These are phyloP conservation scores for Ceratonia siliqua DNA, from an alignment of 306 rosid species.

Conservation along the genomic window DNA sequence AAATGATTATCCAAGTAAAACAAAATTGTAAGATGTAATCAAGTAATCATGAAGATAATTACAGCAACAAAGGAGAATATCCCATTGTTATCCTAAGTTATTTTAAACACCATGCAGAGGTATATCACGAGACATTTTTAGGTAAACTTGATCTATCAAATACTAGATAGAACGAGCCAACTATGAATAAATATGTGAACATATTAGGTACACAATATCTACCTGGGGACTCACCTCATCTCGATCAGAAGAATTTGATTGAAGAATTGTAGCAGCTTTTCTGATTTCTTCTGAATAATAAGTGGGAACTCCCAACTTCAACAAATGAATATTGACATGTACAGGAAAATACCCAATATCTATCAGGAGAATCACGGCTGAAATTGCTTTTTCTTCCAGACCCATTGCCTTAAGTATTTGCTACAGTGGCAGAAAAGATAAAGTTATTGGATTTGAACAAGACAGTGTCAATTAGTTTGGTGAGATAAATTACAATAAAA, in stretches of 20 bases:
- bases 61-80: slow-evolving; percentile 3
- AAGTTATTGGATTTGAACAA: slow-evolving; percentile 12
- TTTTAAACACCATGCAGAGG: too few relatives aligned
- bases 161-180: too few relatives aligned
- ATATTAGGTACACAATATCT: too few relatives aligned
- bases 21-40: slow-evolving; percentile 7
- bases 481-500: neutral
- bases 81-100: too few relatives aligned
- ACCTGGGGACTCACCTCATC: slow-evolving; percentile 69
- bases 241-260: slow-evolving; percentile 58
- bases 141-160: too few relatives aligned
- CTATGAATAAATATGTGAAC: too few relatives aligned
- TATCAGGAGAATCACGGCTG: slow-evolving; percentile 73
- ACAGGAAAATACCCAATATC: slow-evolving; percentile 82
- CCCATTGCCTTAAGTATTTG: slow-evolving; percentile 82
- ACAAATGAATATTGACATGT: slow-evolving; percentile 81
- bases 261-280: slow-evolving; percentile 64
- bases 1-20: slow-evolving; percentile 36
- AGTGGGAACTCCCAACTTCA: slow-evolving; percentile 65
- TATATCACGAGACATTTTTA: too few relatives aligned
- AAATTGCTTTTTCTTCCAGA: slow-evolving; percentile 62
- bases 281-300: slow-evolving; percentile 63
- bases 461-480: slow-evolving; percentile 7
- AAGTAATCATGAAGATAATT: neutral
- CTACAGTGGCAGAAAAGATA: slow-evolving; percentile 30